Conservation (phyloP, 371 early-diverging fungal genomes). For the Mortierella sp. region DNA sequence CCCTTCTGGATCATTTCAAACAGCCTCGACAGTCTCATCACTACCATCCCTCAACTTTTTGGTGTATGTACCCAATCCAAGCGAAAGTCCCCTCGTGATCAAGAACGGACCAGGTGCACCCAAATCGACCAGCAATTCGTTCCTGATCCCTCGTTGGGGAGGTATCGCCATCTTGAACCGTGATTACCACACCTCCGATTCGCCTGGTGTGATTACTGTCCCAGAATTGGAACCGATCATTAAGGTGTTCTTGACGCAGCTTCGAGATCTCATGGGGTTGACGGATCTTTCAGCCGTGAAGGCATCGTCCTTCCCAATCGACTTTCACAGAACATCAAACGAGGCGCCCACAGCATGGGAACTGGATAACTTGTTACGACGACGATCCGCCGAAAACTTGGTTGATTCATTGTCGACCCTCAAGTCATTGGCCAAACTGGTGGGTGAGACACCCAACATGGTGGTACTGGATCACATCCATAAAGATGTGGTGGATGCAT, state of each 20-base stretch:
- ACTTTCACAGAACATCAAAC: slow-evolving; percentile 25
- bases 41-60: slow-evolving; percentile 89
- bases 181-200: slow-evolving; percentile 6
- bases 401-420: slow-evolving; percentile 80
- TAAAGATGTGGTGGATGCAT: slow-evolving; percentile 59
- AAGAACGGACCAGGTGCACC: slow-evolving; percentile 59
- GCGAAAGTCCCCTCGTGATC: slow-evolving; percentile 76
- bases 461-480: slow-evolving; percentile 89
- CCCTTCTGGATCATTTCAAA: neutral
- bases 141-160: slow-evolving; percentile 94
- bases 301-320: slow-evolving; percentile 29
- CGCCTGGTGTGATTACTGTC: slow-evolving; percentile 41
- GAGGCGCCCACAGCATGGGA: slow-evolving; percentile 75
- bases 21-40: slow-evolving; percentile 85
- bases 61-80: slow-evolving; percentile 79
- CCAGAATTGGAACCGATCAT: slow-evolving; percentile 76
- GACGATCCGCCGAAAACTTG: slow-evolving; percentile 74
- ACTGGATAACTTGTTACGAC: slow-evolving; percentile 75
- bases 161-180: slow-evolving; percentile 84
- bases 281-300: slow-evolving; percentile 52
- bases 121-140: slow-evolving; percentile 73
- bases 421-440: slow-evolving; percentile 80
- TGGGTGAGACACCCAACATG: slow-evolving; percentile 88
- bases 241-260: slow-evolving; percentile 81
- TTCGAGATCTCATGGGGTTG: slow-evolving; percentile 85